A percentile compares a stretch with the other conserved stretches of the same genome.
Evolutionary conservation across 129 eudicot species (phyloP).

Genomic region (Logfia minima): DNA sequence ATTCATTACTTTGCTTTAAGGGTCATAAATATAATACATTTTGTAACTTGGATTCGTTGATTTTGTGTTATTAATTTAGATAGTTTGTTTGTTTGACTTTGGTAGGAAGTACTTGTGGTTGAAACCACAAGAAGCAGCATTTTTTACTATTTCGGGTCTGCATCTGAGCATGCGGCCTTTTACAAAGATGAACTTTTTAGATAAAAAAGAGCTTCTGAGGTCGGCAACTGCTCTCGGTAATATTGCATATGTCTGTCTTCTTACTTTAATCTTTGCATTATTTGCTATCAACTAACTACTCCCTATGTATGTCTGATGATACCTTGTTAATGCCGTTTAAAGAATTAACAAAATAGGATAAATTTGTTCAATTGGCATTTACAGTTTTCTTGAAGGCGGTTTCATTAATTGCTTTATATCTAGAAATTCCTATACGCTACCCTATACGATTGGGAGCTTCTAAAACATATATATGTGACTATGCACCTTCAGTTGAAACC

Average conservation of each 20-base stretch:
- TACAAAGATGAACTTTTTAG: conserved; percentile 79
- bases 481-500: conserved; percentile 69
- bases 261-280: neutral
- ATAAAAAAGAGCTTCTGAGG: conserved; percentile 83
- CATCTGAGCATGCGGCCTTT: conserved; percentile 74
- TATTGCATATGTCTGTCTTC: conserved; percentile 74
- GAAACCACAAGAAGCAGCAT: conserved; percentile 62
- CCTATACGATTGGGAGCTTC: conserved; percentile 87
- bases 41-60: neutral
- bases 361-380: neutral
- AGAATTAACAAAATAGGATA: neutral
- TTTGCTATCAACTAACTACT: neutral
- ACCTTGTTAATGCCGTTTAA: neutral
- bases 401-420: conserved; percentile 73
- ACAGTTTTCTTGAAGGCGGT: conserved; percentile 58
- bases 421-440: conserved; percentile 88
- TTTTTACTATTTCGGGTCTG: conserved; percentile 76
- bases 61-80: neutral
- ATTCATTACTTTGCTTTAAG: neutral
- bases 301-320: neutral
- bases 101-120: conserved; percentile 60
- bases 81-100: neutral
- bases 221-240: conserved; percentile 97
- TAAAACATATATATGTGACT: conserved; percentile 86
- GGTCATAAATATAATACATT: neutral